Evolutionary conservation across 257 asterid genomes (phyloP), one percentile per base, ranked within the genome.

Genomic region (Henckelia pumila): DNA sequence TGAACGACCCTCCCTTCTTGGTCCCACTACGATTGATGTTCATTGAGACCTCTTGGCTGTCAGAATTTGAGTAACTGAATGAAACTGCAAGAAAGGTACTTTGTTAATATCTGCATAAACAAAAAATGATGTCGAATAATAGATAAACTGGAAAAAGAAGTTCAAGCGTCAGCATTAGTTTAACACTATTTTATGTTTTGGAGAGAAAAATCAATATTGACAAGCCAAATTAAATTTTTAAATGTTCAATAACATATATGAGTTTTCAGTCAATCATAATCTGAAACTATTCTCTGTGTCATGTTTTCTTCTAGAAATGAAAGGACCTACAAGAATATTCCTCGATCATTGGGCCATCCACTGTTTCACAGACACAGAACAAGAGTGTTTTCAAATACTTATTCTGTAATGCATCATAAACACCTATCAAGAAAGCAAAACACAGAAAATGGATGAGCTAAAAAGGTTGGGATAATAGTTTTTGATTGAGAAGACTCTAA

Each of bases 401-500:
- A 70, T 86, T 93, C 88, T 88, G 96, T 62, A 93, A 70, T 14
- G 98, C 97, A 78, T 93, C 97, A 79, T 88, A 88, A 73, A 93
- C 98, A 70, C 97, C 98, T 90, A 55, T 8, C 60, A 70, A 71
- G 33, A 71, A 23, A 73, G 53, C 64, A 63, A 21, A 72, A 57
- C 28, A 68, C 24, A 23, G 21, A 75, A 69, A 73, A 26, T 11
- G 21, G 52, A 70, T 65, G 65, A 76, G 80, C 69, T 19, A 58
- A 71, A 22, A 35, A 71, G 66, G 65, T 23, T n/a, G 70, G 29
- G 35, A 25, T 8, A 76, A 61, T 60, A 28, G 44, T 22, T 37
- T 64, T 65, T 37, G 24, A 62, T 56, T 32, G 32, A 50, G 28
- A 74, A 40, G 13, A 71, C 1, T 26, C 25, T 61, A 44, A 24